Evolutionary conservation across 352 stramenopile genomes (phyloP).

Genomic region (Aphanomyces stellatus): DNA sequence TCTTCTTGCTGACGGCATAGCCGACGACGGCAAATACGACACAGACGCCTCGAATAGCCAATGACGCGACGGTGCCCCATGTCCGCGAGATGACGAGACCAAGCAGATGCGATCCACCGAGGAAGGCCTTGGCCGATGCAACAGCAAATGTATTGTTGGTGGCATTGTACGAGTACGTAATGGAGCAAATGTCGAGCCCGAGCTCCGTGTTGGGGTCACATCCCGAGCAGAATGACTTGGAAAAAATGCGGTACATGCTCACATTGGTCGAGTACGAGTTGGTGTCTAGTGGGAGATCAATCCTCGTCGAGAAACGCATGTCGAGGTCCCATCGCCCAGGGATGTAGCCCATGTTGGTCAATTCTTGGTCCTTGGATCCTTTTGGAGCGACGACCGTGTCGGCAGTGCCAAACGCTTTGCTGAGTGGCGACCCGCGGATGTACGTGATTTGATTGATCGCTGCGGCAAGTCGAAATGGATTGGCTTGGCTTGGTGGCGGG

Average conservation of each 20-base stretch:
- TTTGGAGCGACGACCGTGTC: background rate
- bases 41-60: background rate
- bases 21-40: background rate
- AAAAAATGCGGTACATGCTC: background rate
- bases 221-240: background rate
- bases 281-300: background rate
- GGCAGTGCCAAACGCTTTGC: background rate
- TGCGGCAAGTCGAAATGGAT: no score
- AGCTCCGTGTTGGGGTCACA: background rate
- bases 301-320: background rate
- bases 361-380: background rate
- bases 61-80: background rate
- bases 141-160: background rate
- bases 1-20: conserved; percentile 3
- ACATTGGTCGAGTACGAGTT: background rate
- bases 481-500: no score
- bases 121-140: background rate
- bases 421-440: no score
- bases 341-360: background rate
- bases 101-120: background rate
- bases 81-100: background rate
- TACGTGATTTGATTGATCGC: no score
- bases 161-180: background rate
- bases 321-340: conserved; percentile 2
- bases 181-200: background rate